phyloP scores from a whole-genome alignment of 148 eudicot genomes.

The Vaccinium darrowii region DNA sequence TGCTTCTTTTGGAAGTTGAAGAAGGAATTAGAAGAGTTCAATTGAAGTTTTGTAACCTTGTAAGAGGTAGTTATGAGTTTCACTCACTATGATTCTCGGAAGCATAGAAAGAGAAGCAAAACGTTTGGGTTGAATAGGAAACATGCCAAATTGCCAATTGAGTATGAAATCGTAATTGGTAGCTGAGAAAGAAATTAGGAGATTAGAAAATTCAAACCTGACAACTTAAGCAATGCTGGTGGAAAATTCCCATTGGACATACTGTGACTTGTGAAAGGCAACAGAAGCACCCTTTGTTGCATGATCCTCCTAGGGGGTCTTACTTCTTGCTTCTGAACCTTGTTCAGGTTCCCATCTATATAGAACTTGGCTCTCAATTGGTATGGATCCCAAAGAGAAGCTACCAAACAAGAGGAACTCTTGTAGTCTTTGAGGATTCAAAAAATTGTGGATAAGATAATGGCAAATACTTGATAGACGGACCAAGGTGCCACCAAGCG shows the following conservation, averaged over 20 bases:
- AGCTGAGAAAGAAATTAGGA: not conserved
- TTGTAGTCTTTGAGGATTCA: not conserved
- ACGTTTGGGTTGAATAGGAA: not conserved
- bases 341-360: not conserved
- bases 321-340: not conserved
- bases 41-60: not conserved
- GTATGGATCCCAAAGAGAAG: not conserved
- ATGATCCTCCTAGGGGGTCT: not conserved
- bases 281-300: not conserved
- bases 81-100: not conserved
- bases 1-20: too few species aligned
- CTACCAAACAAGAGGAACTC: not conserved
- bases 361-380: not conserved
- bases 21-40: not conserved
- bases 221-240: not conserved
- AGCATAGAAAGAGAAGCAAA: too few species aligned
- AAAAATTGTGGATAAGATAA: not conserved
- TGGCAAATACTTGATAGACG: too few species aligned
- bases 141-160: not conserved
- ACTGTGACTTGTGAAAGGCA: not conserved
- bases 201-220: not conserved
- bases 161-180: not conserved
- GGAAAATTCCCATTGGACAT: too few species aligned
- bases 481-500: too few species aligned
- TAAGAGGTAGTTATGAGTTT: not conserved